A percentile compares a stretch with the other conserved stretches of the same genome.
phyloP scores from a whole-genome alignment of 345 rosid species.

The Populus davidiana region DNA sequence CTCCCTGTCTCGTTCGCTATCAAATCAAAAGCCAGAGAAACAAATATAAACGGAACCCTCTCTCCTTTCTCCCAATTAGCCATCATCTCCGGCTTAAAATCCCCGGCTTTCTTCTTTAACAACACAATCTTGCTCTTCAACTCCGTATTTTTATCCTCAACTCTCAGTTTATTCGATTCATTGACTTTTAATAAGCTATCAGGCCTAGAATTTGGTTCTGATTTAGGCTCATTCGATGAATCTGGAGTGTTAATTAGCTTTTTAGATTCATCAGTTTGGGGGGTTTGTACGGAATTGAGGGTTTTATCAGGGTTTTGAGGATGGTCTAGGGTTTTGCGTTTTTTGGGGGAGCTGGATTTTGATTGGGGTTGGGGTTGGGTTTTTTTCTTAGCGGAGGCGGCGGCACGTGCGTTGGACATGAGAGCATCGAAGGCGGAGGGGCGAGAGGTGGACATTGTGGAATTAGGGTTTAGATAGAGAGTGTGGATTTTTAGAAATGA shows the following conservation, averaged over 20 bases:
- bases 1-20: slow-evolving; percentile 67
- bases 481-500: slow-evolving; percentile 7
- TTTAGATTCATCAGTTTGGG: background rate
- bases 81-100: slow-evolving; percentile 54
- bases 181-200: slow-evolving; percentile 1
- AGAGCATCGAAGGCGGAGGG: slow-evolving; percentile 85
- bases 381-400: slow-evolving; percentile 48
- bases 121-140: slow-evolving; percentile 54
- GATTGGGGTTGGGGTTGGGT: slow-evolving; percentile 29
- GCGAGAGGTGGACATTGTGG: slow-evolving; percentile 35
- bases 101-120: slow-evolving; percentile 65
- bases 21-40: slow-evolving; percentile 65
- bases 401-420: slow-evolving; percentile 66
- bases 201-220: background rate
- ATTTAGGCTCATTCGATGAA: slow-evolving; percentile 13
- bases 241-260: slow-evolving; percentile 16
- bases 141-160: slow-evolving; percentile 33
- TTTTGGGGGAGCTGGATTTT: slow-evolving; percentile 41
- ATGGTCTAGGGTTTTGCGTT: slow-evolving; percentile 37
- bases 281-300: background rate
- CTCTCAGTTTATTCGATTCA: slow-evolving; percentile 29
- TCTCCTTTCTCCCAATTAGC: slow-evolving; percentile 69
- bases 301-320: background rate
- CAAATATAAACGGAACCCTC: slow-evolving; percentile 76
- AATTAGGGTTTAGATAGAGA: slow-evolving; percentile 7